Percentiles rank a stretch among this genome's conserved stretches.
phyloP scores from a whole-genome alignment of 495 filamentous ascomycete species.

The Aspergillus sclerotioniger region DNA sequence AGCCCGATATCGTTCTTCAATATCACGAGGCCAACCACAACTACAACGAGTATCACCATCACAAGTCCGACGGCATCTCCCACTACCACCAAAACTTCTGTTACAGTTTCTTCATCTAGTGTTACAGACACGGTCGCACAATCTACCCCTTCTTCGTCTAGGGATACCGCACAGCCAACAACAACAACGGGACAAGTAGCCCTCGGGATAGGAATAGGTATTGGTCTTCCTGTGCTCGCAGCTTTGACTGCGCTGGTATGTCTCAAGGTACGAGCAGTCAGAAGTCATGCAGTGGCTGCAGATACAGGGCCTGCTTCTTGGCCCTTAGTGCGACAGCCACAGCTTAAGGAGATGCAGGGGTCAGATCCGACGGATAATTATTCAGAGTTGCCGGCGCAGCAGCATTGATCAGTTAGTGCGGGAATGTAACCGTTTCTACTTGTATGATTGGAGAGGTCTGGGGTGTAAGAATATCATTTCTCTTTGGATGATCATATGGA shows the following conservation, averaged over 20 bases:
- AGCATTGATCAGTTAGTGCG: background rate
- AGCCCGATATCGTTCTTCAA: constrained; percentile 31
- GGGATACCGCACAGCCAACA: background rate
- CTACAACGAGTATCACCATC: background rate
- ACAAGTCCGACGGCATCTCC: background rate
- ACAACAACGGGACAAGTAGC: constrained; percentile 7
- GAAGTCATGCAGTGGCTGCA: background rate
- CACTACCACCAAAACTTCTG: background rate
- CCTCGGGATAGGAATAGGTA: constrained; percentile 13
- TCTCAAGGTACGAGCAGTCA: constrained; percentile 1
- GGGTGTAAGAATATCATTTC: too few species aligned
- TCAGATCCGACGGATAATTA: background rate
- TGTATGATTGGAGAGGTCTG: too few species aligned
- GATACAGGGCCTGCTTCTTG: background rate
- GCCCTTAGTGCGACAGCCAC: background rate
- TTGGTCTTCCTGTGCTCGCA: constrained; percentile 6
- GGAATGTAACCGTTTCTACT: background rate
- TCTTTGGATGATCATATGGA: too few species aligned
- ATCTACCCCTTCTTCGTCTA: background rate
- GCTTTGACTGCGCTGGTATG: constrained; percentile 7
- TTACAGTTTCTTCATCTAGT: background rate
- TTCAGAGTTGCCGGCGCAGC: background rate
- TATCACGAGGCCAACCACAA: constrained; percentile 17
- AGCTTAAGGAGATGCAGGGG: background rate
- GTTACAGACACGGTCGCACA: background rate